Evolutionary conservation across 129 eudicot species (phyloP).

Genomic region (Heracleum sosnowskyi): DNA sequence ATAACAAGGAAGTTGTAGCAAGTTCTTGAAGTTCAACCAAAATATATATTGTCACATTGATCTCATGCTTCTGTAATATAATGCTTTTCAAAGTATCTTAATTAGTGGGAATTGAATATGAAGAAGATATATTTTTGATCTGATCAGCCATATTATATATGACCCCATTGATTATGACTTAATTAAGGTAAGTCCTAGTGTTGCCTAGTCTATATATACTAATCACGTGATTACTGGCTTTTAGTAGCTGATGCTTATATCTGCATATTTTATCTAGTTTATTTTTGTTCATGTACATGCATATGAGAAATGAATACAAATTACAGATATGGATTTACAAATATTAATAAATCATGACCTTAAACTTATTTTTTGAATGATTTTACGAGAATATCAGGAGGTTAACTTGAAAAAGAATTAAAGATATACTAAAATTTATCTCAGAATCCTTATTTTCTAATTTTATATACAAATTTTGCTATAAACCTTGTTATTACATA

Average conservation of each 20-base stretch:
- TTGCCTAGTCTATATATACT: neutral
- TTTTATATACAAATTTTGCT: no score
- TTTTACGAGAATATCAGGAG: no score
- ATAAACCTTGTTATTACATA: no score
- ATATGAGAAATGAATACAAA: neutral
- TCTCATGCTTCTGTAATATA: neutral
- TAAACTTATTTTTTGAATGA: no score
- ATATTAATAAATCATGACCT: no score
- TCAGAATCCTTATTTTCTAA: no score
- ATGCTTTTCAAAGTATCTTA: no score
- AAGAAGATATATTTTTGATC: neutral
- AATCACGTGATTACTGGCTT: slow-evolving; percentile 4
- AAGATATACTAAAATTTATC: no score
- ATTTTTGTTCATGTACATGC: neutral
- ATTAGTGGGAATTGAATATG: no score
- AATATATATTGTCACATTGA: neutral
- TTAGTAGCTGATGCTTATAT: neutral
- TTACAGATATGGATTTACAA: neutral
- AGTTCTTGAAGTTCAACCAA: neutral
- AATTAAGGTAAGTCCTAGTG: neutral
- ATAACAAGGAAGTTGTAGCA: no score
- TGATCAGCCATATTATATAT: neutral
- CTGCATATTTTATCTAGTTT: neutral
- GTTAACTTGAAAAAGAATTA: no score
- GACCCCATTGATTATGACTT: slow-evolving; percentile 1